phyloP scores from a whole-genome alignment of 176 grass and related monocot genomes.

The Miscanthus lutarioriparius region DNA sequence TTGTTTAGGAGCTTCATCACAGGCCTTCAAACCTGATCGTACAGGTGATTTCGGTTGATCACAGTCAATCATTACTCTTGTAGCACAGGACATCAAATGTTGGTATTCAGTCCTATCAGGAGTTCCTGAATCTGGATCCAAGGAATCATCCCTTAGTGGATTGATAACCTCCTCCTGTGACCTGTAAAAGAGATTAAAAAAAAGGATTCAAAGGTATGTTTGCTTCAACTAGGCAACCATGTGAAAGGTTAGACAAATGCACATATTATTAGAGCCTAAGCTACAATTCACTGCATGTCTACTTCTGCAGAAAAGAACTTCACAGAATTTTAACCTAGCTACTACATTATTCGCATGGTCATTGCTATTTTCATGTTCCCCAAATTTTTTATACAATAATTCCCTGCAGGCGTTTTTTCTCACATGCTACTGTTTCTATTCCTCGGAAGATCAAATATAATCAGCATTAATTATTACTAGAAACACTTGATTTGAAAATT shows the following conservation, averaged over 20 bases:
- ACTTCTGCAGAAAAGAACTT: constrained; percentile 17
- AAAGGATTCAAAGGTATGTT: constrained; percentile 10
- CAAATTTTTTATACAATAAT: background rate
- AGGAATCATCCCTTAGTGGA: constrained; percentile 36
- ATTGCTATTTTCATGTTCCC: background rate
- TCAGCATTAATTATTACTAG: background rate
- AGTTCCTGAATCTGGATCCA: constrained; percentile 38
- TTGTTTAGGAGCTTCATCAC: constrained; percentile 49
- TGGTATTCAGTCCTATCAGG: constrained; percentile 42
- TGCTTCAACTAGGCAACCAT: constrained; percentile 8
- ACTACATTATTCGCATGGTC: background rate
- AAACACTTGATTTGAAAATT: background rate
- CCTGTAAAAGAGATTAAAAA: constrained; percentile 51
- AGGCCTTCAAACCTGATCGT: constrained; percentile 28
- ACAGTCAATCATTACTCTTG: constrained; percentile 11
- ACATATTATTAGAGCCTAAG: background rate
- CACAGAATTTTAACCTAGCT: background rate
- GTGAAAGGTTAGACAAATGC: constrained; percentile 25
- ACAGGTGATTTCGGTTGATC: constrained; percentile 33
- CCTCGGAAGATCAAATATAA: background rate
- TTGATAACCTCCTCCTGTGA: constrained; percentile 54
- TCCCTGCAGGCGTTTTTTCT: background rate
- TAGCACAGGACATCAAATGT: background rate
- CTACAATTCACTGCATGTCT: background rate
- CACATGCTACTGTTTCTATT: background rate